Conservation (phyloP, 345 rosid genomes). For the Brassica rapa region DNA sequence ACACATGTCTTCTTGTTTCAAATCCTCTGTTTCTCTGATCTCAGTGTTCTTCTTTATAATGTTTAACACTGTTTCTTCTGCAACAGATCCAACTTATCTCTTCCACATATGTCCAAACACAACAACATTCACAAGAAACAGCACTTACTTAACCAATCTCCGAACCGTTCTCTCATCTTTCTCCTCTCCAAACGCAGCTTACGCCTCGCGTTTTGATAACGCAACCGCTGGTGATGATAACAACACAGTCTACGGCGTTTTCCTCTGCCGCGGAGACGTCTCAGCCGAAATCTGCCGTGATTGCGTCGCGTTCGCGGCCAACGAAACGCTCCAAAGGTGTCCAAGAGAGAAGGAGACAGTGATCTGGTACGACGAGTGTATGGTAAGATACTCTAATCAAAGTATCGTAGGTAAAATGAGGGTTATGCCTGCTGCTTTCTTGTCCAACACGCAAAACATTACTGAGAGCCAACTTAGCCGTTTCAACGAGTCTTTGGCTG, state of each 20-base stretch:
- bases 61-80: constrained; percentile 32
- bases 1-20: constrained; percentile 21
- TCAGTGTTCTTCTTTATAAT: constrained; percentile 3
- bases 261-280: constrained; percentile 49
- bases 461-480: constrained; percentile 25
- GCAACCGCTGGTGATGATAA: constrained; percentile 38
- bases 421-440: neutral
- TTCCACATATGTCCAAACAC: constrained; percentile 29
- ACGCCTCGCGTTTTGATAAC: constrained; percentile 45
- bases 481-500: constrained; percentile 14
- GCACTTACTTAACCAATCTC: constrained; percentile 50
- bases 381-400: constrained; percentile 43
- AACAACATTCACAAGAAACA: constrained; percentile 42
- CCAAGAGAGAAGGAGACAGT: constrained; percentile 36
- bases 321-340: constrained; percentile 30
- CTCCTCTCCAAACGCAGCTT: constrained; percentile 37
- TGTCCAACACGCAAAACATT: constrained; percentile 23
- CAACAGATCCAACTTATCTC: constrained; percentile 39
- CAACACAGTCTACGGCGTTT: constrained; percentile 39
- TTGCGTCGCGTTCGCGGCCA: constrained; percentile 42
- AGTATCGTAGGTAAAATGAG: constrained; percentile 34
- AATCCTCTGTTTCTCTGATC: constrained; percentile 29
- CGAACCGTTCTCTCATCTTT: constrained; percentile 40
- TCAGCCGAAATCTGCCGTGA: constrained; percentile 29
- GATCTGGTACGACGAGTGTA: constrained; percentile 50